Evolutionary conservation across 202 grass and related monocot genomes (phyloP).

Genomic region (Musa balbisiana): DNA sequence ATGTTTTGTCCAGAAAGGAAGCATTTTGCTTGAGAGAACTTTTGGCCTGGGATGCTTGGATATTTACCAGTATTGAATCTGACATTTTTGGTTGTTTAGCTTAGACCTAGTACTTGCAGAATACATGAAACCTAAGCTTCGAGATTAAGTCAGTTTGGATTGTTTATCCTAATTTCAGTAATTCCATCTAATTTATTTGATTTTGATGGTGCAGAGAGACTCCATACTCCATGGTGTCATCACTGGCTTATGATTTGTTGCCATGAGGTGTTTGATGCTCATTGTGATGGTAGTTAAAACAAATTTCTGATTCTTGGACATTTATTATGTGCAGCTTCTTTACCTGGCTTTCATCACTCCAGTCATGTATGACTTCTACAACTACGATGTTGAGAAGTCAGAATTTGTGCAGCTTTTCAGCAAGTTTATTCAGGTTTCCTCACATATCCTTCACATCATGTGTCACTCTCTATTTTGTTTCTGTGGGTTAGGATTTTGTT

Average conservation of each 20-base stretch:
- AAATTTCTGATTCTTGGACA: neutral
- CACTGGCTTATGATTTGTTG: no score
- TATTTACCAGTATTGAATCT: no score
- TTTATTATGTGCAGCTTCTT: conserved; percentile 1
- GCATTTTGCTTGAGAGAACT: no score
- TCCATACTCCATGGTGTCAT: no score
- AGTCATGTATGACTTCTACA: neutral
- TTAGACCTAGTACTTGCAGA: no score
- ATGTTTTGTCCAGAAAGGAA: neutral
- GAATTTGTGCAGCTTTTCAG: conserved; percentile 10
- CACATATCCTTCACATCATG: neutral
- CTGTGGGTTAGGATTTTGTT: neutral
- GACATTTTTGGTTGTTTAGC: no score
- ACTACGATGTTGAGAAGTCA: conserved; percentile 2
- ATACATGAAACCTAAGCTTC: no score
- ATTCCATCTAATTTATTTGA: no score
- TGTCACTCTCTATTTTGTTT: neutral
- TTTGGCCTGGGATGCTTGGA: neutral
- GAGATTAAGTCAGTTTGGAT: no score
- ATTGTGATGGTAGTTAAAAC: neutral
- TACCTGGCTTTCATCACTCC: conserved; percentile 1
- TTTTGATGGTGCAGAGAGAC: no score
- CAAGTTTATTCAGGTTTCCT: conserved; percentile 2
- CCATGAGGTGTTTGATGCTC: no score
- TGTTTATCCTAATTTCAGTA: no score